These are phyloP conservation scores for Pontederia crassipes DNA, from an alignment of 176 grass and related monocot genomes.

Conservation along the genomic window DNA sequence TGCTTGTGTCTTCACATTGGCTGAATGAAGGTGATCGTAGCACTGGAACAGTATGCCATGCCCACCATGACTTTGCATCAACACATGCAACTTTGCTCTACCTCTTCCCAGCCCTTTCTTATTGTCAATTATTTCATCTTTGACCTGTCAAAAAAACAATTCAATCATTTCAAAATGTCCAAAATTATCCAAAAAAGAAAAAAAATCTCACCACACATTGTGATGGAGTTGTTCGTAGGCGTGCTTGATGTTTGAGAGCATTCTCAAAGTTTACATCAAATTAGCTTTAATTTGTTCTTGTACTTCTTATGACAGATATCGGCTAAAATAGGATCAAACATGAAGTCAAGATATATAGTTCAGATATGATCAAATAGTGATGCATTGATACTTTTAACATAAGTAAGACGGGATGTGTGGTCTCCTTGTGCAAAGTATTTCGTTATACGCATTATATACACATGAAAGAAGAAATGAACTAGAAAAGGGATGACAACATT, in stretches of 20 bases:
- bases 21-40: conserved; percentile 30
- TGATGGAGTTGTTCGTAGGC: conserved; percentile 19
- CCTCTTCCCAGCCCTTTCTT: conserved; percentile 50
- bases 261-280: conserved; percentile 37
- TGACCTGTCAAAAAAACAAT: background rate
- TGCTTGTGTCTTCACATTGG: conserved; percentile 29
- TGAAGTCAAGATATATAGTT: background rate
- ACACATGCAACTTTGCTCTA: conserved; percentile 33
- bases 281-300: conserved; percentile 43
- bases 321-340: conserved; percentile 25
- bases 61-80: background rate
- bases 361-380: too few species aligned
- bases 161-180: too few species aligned
- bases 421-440: too few species aligned
- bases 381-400: too few species aligned
- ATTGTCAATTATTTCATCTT: conserved; percentile 22
- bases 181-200: background rate
- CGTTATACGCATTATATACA: too few species aligned
- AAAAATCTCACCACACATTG: conserved; percentile 13
- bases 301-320: conserved; percentile 60
- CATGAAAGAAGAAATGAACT: too few species aligned
- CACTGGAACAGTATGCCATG: conserved; percentile 19
- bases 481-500: too few species aligned
- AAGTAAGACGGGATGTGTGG: too few species aligned
- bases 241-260: conserved; percentile 39